Base-by-base conservation (phyloP, 2,329 filamentous ascomycete genomes). In the Paradendryphiella salina region DNA sequence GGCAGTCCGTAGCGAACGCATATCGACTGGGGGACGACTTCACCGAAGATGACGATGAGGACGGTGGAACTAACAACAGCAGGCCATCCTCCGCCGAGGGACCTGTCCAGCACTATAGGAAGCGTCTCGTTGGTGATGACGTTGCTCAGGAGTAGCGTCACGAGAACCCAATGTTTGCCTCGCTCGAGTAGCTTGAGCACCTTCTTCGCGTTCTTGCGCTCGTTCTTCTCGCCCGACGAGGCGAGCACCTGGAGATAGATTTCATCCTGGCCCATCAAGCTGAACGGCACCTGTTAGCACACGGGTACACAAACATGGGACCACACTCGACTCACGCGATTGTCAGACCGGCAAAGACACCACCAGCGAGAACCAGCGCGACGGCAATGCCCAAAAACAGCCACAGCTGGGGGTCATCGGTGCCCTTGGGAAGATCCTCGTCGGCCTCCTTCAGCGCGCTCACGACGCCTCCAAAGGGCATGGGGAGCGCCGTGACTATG, bases 161-260 rank as follows among this genome's bases (percentile, higher is more conserved):
- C 94, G 50, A 99, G 79, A 15, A 99, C 93, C 94, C 94, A 99
- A 75, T 99, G 94, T 73, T 99, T 99, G 65, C 94, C 94, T 64
- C 84, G 88, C 59, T 90, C 85, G 48, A 99, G 77, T 21, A 99
- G 79, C 35, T 85, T 81, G 62, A 94, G 81, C 9, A 99, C 94
- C 58, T 85, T 87, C 49, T 82, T 83, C 0, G 94, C 94, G 69
- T 96, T 90, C 69, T 85, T 90, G 67, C 86, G 87, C 75, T 97
- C 93, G n/a, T 85, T 80, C 47, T 88, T 90, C 73, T 90, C 87
- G 37, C 88, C 86, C 46, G 94, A 95, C 33, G 87, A 86, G 43
- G 91, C 86, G 58, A 99, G 88, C 59, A 99, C 94, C 75, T 96
- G 94, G 13, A 99, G 83, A 73, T 99, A 96, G 66, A 97, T 95